A percentile compares a stretch with the other conserved stretches of the same genome.
Evolutionary conservation across 2,329 filamentous ascomycete genomes (phyloP).

Genomic region (Penicillium sclerotigenum): DNA sequence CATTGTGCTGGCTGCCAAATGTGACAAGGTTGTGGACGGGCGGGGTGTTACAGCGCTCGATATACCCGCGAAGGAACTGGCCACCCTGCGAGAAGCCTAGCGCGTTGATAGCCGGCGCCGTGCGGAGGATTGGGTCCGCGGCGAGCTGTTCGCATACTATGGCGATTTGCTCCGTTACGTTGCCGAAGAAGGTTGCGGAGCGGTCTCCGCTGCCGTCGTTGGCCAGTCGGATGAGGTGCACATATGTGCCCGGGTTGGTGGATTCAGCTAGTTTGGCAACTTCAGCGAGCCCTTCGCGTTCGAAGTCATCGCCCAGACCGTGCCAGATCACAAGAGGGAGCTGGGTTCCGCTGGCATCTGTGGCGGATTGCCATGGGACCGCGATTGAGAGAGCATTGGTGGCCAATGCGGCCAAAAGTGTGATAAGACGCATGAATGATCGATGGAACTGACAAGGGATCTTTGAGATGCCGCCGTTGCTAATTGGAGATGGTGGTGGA

Average conservation of each 20-base stretch:
- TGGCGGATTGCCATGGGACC: conserved; percentile 13
- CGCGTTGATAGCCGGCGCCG: conserved; percentile 80
- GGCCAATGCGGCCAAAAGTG: conserved; percentile 19
- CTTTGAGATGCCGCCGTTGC: not conserved
- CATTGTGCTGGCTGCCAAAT: conserved; percentile 88
- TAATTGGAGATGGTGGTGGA: conserved; percentile 1
- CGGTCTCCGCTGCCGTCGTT: conserved; percentile 67
- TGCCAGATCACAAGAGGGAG: conserved; percentile 95
- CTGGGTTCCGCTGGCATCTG: conserved; percentile 45
- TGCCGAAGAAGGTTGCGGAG: conserved; percentile 84
- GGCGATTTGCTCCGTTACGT: conserved; percentile 74
- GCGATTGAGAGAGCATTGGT: conserved; percentile 16
- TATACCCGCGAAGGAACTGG: conserved; percentile 87
- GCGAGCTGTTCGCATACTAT: conserved; percentile 75
- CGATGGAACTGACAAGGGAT: not conserved
- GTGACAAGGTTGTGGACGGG: conserved; percentile 77
- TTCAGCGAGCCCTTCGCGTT: conserved; percentile 67
- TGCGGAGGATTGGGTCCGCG: conserved; percentile 72
- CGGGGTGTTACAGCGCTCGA: conserved; percentile 79
- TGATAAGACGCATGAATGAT: conserved; percentile 10
- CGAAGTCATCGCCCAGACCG: conserved; percentile 66
- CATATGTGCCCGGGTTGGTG: conserved; percentile 76
- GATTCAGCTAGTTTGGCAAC: conserved; percentile 69
- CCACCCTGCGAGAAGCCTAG: conserved; percentile 95
- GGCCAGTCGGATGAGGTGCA: conserved; percentile 73